Evolutionary conservation across 2,329 filamentous ascomycete species (phyloP).

Genomic region (Ophiocordyceps camponoti-saundersi): DNA sequence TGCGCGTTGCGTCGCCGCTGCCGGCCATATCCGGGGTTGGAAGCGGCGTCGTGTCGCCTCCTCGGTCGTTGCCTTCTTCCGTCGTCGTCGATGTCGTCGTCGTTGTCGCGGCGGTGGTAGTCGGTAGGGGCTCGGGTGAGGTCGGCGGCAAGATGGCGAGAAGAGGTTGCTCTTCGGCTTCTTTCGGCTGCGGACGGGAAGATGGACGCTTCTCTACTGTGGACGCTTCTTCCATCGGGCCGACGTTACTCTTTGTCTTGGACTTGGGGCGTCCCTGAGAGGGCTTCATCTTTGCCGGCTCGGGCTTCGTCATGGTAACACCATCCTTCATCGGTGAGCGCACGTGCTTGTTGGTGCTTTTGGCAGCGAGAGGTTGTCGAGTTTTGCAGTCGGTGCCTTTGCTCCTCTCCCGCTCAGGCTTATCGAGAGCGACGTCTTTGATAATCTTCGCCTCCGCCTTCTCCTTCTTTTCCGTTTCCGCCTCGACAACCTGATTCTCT

Average conservation of each 20-base stretch:
- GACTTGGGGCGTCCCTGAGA: conserved; percentile 10
- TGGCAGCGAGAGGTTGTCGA: conserved; percentile 34
- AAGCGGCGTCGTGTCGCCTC: conserved; percentile 42
- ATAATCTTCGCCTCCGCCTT: conserved; percentile 22
- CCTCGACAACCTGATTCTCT: conserved; percentile 1
- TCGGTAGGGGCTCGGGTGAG: conserved; percentile 28
- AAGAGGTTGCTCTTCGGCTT: conserved; percentile 10
- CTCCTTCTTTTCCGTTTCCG: conserved; percentile 9
- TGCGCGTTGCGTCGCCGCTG: conserved; percentile 40
- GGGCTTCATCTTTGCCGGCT: conserved; percentile 10
- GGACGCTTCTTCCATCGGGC: conserved; percentile 6
- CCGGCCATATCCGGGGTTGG: conserved; percentile 29
- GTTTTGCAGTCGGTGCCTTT: conserved; percentile 10
- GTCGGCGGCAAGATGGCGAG: conserved; percentile 25
- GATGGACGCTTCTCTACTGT: conserved; percentile 3
- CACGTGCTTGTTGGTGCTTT: conserved; percentile 43
- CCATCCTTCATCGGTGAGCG: conserved; percentile 37
- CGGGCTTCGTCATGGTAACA: conserved; percentile 6
- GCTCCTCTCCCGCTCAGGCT: conserved; percentile 19
- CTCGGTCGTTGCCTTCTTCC: conserved; percentile 10
- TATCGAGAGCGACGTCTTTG: conserved; percentile 26
- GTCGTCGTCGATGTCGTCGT: too few relatives aligned
- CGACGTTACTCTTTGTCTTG: conserved; percentile 10
- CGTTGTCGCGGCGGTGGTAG: conserved; percentile 1
- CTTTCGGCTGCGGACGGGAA: conserved; percentile 5